Base-by-base conservation (phyloP, 2,329 filamentous ascomycete species). In the Mariannaea elegans region DNA sequence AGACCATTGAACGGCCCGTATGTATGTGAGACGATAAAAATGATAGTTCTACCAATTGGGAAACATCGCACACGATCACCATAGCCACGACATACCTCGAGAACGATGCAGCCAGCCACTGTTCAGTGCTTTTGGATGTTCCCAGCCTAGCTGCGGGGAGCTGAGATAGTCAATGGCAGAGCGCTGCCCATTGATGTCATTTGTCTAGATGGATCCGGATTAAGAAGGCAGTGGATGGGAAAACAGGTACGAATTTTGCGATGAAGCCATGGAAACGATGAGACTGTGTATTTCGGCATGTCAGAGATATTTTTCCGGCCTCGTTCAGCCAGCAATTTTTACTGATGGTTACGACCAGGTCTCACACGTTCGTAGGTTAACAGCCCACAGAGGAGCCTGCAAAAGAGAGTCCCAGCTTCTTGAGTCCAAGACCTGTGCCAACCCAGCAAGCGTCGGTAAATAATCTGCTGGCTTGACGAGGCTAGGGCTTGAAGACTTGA, bases 1-100 rank as follows among this genome's bases (percentile, higher is more conserved):
- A 56, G 36, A 41, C 34, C 36, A 42, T 39, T 41, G 19, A 34
- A n/a, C 48, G 47, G 46, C 18, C 12, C 19, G 27, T 36, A 14
- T 10, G 21, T 19, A 24, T 9, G 16, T 21, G 14, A 41, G 36
- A 8, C 9, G 45, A 49, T n/a, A 19, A n/a, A 8, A 21, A n/a
- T 7, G 2, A 7, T 14, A n/a, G 12, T 3, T 41, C 12, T 53
- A 46, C 55, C 21, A 7, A 48, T 59, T 44, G 31, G 56, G 49
- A 49, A 59, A 54, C 44, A 44, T 24, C 10, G 49, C 49, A 59
- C 44, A 48, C 32, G 48, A 58, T 58, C 55, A 32, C 47, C 24
- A 27, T 18, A 31, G 47, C 13, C 55, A 47, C 48, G 9, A 13
- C 48, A 44, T 57, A 12, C 46, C 32, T 50, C 21, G 38, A 50